A percentile compares a stretch with the other conserved stretches of the same genome.
Evolutionary conservation across 108 stramenopile species (phyloP).

Genomic region (Conticribra guillardii): DNA sequence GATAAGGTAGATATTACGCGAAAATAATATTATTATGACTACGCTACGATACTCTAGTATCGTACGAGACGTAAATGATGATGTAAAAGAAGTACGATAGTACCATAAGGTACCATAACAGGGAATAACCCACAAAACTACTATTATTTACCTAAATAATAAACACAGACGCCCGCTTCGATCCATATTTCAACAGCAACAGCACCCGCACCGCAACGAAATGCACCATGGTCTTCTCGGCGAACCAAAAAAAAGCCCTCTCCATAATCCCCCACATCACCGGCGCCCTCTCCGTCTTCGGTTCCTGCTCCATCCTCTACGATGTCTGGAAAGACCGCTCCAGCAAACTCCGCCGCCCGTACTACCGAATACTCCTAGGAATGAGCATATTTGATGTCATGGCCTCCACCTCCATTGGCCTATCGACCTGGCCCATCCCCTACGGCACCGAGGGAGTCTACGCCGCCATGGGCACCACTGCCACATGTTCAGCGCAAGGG

Average conservation of each 20-base stretch:
- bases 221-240: not conserved
- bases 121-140: too few species aligned
- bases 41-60: too few species aligned
- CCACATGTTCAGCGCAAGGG: slow-evolving; percentile 58
- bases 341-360: slow-evolving; percentile 21
- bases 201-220: not conserved
- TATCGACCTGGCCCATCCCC: slow-evolving; percentile 60
- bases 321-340: slow-evolving; percentile 20
- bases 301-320: slow-evolving; percentile 33
- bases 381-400: slow-evolving; percentile 30
- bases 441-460: slow-evolving; percentile 32
- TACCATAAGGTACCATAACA: too few species aligned
- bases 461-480: slow-evolving; percentile 46
- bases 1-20: too few species aligned
- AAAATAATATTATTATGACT: too few species aligned
- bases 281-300: slow-evolving; percentile 27
- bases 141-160: too few species aligned
- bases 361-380: slow-evolving; percentile 26
- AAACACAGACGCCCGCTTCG: too few species aligned
- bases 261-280: slow-evolving; percentile 31
- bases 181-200: too few species aligned
- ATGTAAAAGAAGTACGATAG: too few species aligned
- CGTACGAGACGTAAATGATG: too few species aligned
- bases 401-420: slow-evolving; percentile 24
- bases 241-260: slow-evolving; percentile 15